Evolutionary conservation across 2,329 filamentous ascomycete species (phyloP), one percentile per base, ranked within the genome.

Genomic region (Fusarium caatingaense): DNA sequence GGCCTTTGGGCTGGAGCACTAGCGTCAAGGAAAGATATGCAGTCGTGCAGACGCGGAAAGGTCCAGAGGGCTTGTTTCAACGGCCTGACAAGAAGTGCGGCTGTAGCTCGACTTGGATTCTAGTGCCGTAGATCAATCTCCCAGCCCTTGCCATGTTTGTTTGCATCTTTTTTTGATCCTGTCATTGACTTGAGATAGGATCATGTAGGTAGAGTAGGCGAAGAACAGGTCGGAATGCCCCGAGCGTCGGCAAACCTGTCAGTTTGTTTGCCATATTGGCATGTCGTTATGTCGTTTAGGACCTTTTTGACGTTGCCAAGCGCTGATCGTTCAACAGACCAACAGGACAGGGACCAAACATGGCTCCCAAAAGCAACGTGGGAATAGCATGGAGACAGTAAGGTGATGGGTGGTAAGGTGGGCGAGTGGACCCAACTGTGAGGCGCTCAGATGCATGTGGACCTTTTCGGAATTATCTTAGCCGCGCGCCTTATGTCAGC

Each of bases 21-120:
- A 68, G 58, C 46, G 62, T 49, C 23, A 25, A 63, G 37, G 34
- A 51, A 41, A 67, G 32, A 50, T 40, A 64, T 68, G 67, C 42
- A 56, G 67, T 44, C 28, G 50, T 61, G 64, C 40, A 45, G 44
- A 61, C 34, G 25, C 25, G 49, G 49, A 53, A 53, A 50, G 47
- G 46, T 40, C 21, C 37, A 44, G 47, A 48, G 64, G 64, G 63
- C 57, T 70, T 71, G 67, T 70, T 70, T 64, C 63, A 70, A 70
- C 67, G 67, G 67, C 66, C 53, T 68, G 63, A 64, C 63, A 47
- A 71, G 46, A 71, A 59, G 50, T 60, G 37, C 50, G 58, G 57
- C 63, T 70, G 60, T 49, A 68, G 56, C 44, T 60, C 44, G 50
- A 64, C 44, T 60, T 41, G 46, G 45, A 47, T 44, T 64, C 60